Evolutionary conservation across 805 yeast species (phyloP).

Genomic region (Zygosaccharomyces rouxii): DNA sequence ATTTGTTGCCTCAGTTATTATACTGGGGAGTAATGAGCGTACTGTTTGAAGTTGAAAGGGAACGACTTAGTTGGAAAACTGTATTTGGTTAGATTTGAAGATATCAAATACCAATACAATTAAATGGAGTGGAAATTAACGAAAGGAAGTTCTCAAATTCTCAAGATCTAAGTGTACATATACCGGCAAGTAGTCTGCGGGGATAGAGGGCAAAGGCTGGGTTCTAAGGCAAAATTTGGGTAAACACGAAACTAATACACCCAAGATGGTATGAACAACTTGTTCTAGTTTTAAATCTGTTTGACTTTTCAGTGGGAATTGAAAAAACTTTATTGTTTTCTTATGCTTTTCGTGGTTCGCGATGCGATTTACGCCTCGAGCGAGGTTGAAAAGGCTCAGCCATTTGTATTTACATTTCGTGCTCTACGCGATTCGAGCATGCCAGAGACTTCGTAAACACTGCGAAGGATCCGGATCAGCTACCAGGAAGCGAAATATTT

Average conservation of each 20-base stretch:
- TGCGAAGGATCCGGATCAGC: too few species aligned
- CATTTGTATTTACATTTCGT: neutral
- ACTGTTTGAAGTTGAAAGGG: neutral
- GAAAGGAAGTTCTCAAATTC: conserved; percentile 7
- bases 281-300: neutral
- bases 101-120: neutral
- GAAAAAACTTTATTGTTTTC: neutral
- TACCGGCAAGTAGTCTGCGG: neutral
- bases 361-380: neutral
- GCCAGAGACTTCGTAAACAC: too few species aligned
- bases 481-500: too few species aligned
- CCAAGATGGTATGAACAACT: neutral
- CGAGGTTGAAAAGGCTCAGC: neutral
- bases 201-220: neutral
- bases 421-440: neutral
- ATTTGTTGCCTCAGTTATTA: neutral
- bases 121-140: conserved; percentile 4
- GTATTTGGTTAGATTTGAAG: neutral
- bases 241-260: neutral
- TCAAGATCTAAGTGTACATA: neutral
- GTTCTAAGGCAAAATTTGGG: neutral
- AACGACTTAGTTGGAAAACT: conserved; percentile 2
- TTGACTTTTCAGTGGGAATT: too few species aligned
- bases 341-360: neutral
- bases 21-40: neutral